These are phyloP conservation scores for Podaxis sp. DNA, from an alignment of 768 basidiomycete genomes.

Conservation along the genomic window DNA sequence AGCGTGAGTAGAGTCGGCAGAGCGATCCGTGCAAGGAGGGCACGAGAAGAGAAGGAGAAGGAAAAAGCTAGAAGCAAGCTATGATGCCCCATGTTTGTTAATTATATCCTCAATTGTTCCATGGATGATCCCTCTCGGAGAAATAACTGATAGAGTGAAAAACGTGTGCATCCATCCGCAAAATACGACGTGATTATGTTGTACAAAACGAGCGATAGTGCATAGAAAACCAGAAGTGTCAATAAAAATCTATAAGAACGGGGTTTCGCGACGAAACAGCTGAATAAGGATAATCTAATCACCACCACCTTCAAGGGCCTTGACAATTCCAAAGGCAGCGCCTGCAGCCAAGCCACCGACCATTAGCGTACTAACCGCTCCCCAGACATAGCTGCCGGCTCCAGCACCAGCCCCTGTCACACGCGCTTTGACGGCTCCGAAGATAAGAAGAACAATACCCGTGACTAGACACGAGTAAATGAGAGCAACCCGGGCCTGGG, in stretches of 20 bases:
- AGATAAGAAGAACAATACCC: conserved; percentile 81
- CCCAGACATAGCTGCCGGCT: conserved; percentile 74
- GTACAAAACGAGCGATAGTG: neutral
- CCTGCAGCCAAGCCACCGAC: conserved; percentile 92
- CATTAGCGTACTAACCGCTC: conserved; percentile 80
- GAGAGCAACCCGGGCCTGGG: conserved; percentile 63
- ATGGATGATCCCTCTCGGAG: neutral
- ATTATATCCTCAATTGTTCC: conserved; percentile 5
- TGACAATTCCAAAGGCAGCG: conserved; percentile 55
- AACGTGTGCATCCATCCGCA: neutral
- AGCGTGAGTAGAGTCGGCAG: conserved; percentile 78
- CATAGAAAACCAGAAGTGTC: neutral
- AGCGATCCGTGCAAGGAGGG: conserved; percentile 59
- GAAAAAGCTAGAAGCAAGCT: conserved; percentile 16
- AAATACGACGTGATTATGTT: neutral
- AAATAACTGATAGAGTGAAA: neutral
- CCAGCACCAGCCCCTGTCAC: conserved; percentile 79
- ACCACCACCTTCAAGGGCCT: conserved; percentile 38
- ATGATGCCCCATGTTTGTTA: neutral
- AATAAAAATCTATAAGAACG: neutral
- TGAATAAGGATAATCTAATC: neutral
- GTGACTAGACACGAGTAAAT: conserved; percentile 80
- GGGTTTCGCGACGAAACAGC: neutral
- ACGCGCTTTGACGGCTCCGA: conserved; percentile 88
- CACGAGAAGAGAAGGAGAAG: conserved; percentile 27